A percentile compares a stretch with the other conserved stretches of the same genome.
These are phyloP conservation scores for Neoarthrinium moseri DNA, from an alignment of 2,329 filamentous ascomycete genomes.

Conservation along the genomic window DNA sequence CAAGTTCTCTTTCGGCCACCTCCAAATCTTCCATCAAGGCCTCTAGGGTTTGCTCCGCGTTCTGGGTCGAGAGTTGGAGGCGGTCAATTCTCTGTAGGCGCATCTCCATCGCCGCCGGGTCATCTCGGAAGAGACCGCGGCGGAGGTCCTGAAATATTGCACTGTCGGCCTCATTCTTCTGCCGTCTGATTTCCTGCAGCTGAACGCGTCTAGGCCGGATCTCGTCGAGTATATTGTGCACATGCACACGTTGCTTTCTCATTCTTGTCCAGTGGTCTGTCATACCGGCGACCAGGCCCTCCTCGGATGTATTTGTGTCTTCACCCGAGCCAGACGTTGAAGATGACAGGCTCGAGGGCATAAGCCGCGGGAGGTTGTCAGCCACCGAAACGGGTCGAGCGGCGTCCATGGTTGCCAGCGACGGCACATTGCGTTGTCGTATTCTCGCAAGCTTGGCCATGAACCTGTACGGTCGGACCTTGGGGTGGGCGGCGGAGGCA, in stretches of 20 bases:
- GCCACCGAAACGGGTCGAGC: no score
- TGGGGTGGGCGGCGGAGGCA: no score
- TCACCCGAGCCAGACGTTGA: neutral
- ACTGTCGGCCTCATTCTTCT: slow-evolving; percentile 21
- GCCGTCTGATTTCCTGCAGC: slow-evolving; percentile 20
- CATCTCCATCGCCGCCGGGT: neutral
- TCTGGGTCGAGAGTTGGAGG: no score
- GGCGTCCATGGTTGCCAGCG: neutral
- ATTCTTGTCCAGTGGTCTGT: slow-evolving; percentile 8
- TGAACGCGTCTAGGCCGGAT: slow-evolving; percentile 15
- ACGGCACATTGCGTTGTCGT: no score
- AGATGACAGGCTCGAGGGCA: neutral
- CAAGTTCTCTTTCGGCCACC: slow-evolving; percentile 18
- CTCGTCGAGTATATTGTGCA: slow-evolving; percentile 10
- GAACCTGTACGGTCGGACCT: no score
- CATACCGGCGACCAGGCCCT: neutral
- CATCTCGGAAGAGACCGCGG: neutral
- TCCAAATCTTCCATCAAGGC: slow-evolving; percentile 26
- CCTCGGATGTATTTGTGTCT: neutral
- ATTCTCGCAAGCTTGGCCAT: no score
- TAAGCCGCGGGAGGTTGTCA: no score
- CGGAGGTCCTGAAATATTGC: slow-evolving; percentile 21
- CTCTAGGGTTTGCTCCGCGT: slow-evolving; percentile 25
- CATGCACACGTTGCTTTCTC: neutral
- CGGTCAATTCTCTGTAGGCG: no score